phyloP scores from a whole-genome alignment of 768 basidiomycete species.

The Psilocybe cubensis region DNA sequence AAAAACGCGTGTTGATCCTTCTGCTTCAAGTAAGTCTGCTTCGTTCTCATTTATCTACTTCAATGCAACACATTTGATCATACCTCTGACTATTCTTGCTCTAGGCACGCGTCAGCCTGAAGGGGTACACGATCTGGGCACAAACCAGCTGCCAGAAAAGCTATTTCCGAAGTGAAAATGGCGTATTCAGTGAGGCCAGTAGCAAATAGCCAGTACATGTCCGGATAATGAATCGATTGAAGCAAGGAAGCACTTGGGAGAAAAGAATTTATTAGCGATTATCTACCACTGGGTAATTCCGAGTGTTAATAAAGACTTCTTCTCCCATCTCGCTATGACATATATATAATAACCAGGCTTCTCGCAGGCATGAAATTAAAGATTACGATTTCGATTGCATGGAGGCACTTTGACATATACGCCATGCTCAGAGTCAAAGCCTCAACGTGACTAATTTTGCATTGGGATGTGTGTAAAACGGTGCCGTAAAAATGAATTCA shows the following conservation, averaged over 20 bases:
- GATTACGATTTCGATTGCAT: neutral
- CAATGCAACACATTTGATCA: neutral
- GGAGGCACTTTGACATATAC: neutral
- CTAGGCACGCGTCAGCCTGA: neutral
- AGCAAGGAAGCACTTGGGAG: neutral
- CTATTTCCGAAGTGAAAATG: neutral
- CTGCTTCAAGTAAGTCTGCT: neutral
- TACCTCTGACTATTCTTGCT: neutral
- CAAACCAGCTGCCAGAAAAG: neutral
- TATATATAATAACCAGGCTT: no score
- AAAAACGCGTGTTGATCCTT: constrained; percentile 12
- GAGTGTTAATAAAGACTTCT: neutral
- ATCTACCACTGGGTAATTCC: neutral
- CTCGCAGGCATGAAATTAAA: neutral
- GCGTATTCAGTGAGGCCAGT: neutral
- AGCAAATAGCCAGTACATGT: neutral
- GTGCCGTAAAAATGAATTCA: neutral
- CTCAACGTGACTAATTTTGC: neutral
- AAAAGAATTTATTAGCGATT: neutral
- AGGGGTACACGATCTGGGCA: neutral
- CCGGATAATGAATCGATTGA: neutral
- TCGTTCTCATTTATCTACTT: neutral
- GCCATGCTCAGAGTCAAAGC: neutral
- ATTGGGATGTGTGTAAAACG: neutral
- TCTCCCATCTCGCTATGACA: neutral